These are phyloP conservation scores for Scutellaria baicalensis DNA, from an alignment of 257 asterid genomes.

Conservation along the genomic window DNA sequence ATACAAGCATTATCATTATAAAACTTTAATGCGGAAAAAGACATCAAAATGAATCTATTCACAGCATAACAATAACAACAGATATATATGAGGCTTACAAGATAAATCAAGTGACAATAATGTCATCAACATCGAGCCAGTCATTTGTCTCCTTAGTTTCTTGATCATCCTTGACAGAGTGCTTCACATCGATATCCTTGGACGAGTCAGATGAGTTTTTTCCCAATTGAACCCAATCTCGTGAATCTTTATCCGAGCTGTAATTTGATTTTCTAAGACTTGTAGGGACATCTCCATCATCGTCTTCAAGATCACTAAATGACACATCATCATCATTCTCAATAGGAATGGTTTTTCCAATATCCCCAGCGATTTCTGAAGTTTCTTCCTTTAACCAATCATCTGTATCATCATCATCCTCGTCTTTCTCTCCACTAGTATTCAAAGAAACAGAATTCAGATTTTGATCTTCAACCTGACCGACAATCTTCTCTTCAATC, in stretches of 20 bases:
- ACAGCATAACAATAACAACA: slow-evolving; percentile 15
- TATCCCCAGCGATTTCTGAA: slow-evolving; percentile 31
- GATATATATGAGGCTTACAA: background rate
- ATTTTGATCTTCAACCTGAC: slow-evolving; percentile 23
- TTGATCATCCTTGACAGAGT: slow-evolving; percentile 18
- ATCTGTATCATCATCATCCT: slow-evolving; percentile 81
- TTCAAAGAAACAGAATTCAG: slow-evolving; percentile 18
- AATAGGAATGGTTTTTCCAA: slow-evolving; percentile 39
- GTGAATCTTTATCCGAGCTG: slow-evolving; percentile 68
- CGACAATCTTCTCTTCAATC: slow-evolving; percentile 23
- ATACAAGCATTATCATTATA: slow-evolving; percentile 23
- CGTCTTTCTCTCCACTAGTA: slow-evolving; percentile 37
- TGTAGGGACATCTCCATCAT: slow-evolving; percentile 52
- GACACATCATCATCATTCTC: slow-evolving; percentile 93
- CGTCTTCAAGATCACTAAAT: slow-evolving; percentile 97
- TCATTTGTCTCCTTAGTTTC: slow-evolving; percentile 55
- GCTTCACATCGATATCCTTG: slow-evolving; percentile 15
- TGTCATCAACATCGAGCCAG: slow-evolving; percentile 67
- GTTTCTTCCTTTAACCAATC: slow-evolving; percentile 94
- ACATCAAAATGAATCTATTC: slow-evolving; percentile 18
- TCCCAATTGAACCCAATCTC: slow-evolving; percentile 80
- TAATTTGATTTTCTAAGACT: slow-evolving; percentile 41
- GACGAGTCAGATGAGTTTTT: slow-evolving; percentile 33
- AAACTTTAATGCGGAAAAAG: slow-evolving; percentile 6
- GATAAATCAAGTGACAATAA: slow-evolving; percentile 39